These are phyloP conservation scores for Fragaria nilgerrensis DNA, from an alignment of 306 rosid species.

Conservation along the genomic window DNA sequence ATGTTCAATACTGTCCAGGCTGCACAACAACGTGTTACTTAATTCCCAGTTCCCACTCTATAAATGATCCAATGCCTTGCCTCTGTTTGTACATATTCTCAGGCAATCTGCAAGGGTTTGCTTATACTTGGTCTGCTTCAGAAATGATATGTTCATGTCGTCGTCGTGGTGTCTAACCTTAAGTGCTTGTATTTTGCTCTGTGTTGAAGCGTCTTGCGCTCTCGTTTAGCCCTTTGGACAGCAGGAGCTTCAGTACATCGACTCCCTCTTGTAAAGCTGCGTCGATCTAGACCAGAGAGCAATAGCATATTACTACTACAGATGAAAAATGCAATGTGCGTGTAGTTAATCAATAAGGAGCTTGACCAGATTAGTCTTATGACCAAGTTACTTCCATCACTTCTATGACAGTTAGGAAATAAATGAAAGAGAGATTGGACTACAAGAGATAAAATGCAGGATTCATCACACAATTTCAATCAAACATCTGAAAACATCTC, in stretches of 20 bases:
- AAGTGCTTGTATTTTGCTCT: conserved; percentile 77
- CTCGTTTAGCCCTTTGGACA: conserved; percentile 52
- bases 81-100: background rate
- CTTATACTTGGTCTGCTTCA: background rate
- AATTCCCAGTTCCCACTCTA: background rate
- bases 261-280: conserved; percentile 38
- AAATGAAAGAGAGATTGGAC: background rate
- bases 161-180: conserved; percentile 43
- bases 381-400: background rate
- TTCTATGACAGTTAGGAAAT: background rate
- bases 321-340: background rate
- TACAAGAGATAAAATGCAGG: conserved; percentile 1
- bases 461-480: background rate
- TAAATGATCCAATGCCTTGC: background rate
- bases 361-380: background rate
- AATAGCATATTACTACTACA: background rate
- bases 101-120: background rate
- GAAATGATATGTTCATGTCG: background rate
- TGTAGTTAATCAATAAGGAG: background rate
- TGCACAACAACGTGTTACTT: background rate
- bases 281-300: conserved; percentile 31
- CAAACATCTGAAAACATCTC: background rate
- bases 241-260: conserved; percentile 50
- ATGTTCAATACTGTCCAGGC: background rate
- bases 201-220: conserved; percentile 66